Conservation (phyloP, 2,329 filamentous ascomycete genomes). For the Exophiala mesophila region DNA sequence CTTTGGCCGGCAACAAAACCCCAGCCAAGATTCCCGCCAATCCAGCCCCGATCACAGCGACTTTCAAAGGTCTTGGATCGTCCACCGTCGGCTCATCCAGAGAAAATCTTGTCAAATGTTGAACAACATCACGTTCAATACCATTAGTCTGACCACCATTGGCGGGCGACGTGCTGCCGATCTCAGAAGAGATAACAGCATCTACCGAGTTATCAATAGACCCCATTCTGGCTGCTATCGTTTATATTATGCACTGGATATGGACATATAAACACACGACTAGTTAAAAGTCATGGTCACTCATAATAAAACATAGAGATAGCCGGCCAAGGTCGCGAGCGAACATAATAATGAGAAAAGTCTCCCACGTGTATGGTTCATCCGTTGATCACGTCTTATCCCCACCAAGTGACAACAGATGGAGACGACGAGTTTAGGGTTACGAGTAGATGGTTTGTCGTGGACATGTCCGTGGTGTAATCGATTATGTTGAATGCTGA, state of each 20-base stretch:
- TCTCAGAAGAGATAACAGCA: background rate
- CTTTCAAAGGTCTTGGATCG: slow-evolving; percentile 30
- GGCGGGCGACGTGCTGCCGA: background rate
- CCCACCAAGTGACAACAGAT: background rate
- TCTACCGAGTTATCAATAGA: background rate
- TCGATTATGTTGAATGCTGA: too few species aligned
- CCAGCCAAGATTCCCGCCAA: slow-evolving; percentile 37
- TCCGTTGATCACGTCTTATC: background rate
- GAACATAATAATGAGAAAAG: too few species aligned
- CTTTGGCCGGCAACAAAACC: slow-evolving; percentile 35
- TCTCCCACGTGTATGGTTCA: too few species aligned
- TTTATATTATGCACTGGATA: background rate
- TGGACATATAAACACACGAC: background rate
- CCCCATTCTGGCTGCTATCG: background rate
- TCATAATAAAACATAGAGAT: too few species aligned
- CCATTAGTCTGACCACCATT: background rate
- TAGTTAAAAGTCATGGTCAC: background rate
- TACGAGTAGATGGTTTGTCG: too few species aligned
- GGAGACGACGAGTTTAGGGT: too few species aligned
- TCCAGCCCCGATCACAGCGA: slow-evolving; percentile 37
- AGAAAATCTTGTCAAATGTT: background rate
- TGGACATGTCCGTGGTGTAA: background rate
- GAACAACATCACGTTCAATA: background rate
- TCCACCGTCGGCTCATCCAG: slow-evolving; percentile 25
- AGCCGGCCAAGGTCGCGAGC: too few species aligned